A percentile compares a stretch with the other conserved stretches of the same genome.
phyloP scores from a whole-genome alignment of 352 stramenopile species.

The Pythium biforme region DNA sequence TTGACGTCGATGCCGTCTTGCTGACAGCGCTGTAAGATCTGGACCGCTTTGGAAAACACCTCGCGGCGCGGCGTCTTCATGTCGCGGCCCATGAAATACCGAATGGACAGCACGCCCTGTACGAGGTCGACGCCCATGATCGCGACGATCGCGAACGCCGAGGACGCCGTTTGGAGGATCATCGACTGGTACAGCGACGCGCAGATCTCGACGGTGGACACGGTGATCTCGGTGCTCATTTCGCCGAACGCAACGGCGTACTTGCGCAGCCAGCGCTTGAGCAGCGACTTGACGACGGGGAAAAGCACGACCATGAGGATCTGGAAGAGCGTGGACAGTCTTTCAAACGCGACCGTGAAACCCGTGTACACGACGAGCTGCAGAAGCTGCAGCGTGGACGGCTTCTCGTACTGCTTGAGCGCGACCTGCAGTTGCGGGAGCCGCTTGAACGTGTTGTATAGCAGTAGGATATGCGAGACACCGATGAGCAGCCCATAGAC shows the following conservation, averaged over 20 bases:
- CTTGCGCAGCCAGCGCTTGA: conserved; percentile 15
- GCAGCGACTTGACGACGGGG: conserved; percentile 16
- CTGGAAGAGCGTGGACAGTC: conserved; percentile 5
- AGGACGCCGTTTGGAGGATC: conserved; percentile 21
- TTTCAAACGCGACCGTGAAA: conserved; percentile 18
- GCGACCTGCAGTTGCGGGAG: background rate
- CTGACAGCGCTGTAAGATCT: conserved; percentile 9
- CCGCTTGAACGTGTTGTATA: background rate
- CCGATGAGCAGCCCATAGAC: background rate
- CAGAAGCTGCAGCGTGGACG: conserved; percentile 2
- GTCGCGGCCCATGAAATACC: conserved; percentile 17
- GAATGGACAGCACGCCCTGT: conserved; percentile 16
- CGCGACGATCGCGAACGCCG: background rate
- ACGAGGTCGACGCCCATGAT: conserved; percentile 25
- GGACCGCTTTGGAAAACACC: background rate
- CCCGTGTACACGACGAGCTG: conserved; percentile 17
- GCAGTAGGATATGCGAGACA: conserved; percentile 4
- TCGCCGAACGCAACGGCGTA: conserved; percentile 2
- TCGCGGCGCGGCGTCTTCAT: conserved; percentile 5
- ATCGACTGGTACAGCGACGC: conserved; percentile 27
- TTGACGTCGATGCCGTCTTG: background rate
- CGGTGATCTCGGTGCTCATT: conserved; percentile 13
- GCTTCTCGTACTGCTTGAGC: conserved; percentile 1
- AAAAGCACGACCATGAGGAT: conserved; percentile 16
- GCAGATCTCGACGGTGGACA: conserved; percentile 26